phyloP scores from a whole-genome alignment of 2,329 filamentous ascomycete species.

The Colletotrichum zoysiae region DNA sequence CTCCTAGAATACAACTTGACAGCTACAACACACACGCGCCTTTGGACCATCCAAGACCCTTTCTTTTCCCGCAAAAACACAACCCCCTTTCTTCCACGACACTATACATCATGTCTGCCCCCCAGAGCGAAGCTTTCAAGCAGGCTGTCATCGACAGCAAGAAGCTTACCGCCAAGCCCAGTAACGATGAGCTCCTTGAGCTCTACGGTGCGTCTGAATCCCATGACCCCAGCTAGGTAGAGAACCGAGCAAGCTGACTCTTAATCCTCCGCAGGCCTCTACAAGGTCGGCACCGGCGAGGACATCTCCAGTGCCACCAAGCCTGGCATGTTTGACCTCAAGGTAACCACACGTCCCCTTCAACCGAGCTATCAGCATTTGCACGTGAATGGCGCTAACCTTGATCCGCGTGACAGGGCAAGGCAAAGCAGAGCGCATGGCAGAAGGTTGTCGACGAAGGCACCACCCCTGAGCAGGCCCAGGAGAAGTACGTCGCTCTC shows the following conservation, averaged over 20 bases:
- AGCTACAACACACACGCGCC: conserved; percentile 12
- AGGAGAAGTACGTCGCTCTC: conserved; percentile 80
- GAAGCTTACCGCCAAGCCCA: conserved; percentile 75
- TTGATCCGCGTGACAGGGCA: conserved; percentile 65
- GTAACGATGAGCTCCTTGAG: conserved; percentile 73
- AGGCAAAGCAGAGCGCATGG: conserved; percentile 86
- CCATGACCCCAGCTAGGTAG: too few relatives aligned
- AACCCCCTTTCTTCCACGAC: neutral
- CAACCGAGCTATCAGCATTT: conserved; percentile 1
- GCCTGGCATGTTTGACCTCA: conserved; percentile 79
- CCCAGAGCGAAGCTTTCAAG: conserved; percentile 63
- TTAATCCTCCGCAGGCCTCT: conserved; percentile 60
- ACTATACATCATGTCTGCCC: conserved; percentile 54
- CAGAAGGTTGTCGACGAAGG: conserved; percentile 75
- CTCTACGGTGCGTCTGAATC: conserved; percentile 64
- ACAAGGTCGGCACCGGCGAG: conserved; percentile 69
- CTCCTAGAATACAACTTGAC: conserved; percentile 11
- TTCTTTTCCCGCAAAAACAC: neutral
- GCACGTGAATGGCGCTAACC: conserved; percentile 22
- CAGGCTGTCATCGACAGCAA: conserved; percentile 72
- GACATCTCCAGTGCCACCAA: conserved; percentile 67
- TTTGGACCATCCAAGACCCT: neutral
- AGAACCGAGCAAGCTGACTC: conserved; percentile 3
- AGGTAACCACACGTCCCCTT: conserved; percentile 58
- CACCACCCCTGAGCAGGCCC: conserved; percentile 73